Percentiles rank a stretch among this genome's conserved stretches.
Conservation (phyloP, 1,139 yeast genomes). For the Zygotorulaspora mrakii region DNA sequence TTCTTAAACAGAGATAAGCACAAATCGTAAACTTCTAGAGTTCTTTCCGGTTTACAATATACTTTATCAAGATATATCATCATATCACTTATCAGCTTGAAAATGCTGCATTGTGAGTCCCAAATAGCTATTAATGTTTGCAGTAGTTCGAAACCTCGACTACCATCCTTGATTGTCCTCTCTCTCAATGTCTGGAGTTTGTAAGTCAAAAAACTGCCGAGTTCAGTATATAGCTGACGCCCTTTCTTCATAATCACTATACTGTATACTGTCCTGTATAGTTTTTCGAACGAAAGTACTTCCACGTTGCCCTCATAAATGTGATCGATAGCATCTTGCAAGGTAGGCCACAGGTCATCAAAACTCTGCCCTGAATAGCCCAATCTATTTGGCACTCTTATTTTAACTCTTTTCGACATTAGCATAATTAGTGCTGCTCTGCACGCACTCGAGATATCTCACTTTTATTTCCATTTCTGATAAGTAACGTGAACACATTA, state of each 20-base stretch:
- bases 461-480: too few relatives aligned
- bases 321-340: slow-evolving; percentile 71
- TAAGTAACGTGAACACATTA: neutral
- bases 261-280: slow-evolving; percentile 78
- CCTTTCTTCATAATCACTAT: slow-evolving; percentile 76
- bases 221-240: slow-evolving; percentile 60
- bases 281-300: slow-evolving; percentile 74
- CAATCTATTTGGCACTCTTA: slow-evolving; percentile 69
- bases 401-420: slow-evolving; percentile 42
- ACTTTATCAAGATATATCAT: slow-evolving; percentile 83
- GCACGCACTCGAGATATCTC: neutral
- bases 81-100: slow-evolving; percentile 81
- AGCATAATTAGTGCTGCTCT: slow-evolving; percentile 9
- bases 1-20: slow-evolving; percentile 62
- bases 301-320: slow-evolving; percentile 75
- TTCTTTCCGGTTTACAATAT: slow-evolving; percentile 68
- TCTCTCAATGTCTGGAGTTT: slow-evolving; percentile 46
- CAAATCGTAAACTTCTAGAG: slow-evolving; percentile 67
- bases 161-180: slow-evolving; percentile 18
- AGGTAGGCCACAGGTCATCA: slow-evolving; percentile 61
- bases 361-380: slow-evolving; percentile 21
- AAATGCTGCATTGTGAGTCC: slow-evolving; percentile 70
- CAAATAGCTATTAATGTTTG: slow-evolving; percentile 53
- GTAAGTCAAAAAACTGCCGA: slow-evolving; percentile 47
- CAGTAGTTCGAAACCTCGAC: slow-evolving; percentile 41